phyloP scores from a whole-genome alignment of 2,329 filamentous ascomycete species.

The Aspergillus sp. region DNA sequence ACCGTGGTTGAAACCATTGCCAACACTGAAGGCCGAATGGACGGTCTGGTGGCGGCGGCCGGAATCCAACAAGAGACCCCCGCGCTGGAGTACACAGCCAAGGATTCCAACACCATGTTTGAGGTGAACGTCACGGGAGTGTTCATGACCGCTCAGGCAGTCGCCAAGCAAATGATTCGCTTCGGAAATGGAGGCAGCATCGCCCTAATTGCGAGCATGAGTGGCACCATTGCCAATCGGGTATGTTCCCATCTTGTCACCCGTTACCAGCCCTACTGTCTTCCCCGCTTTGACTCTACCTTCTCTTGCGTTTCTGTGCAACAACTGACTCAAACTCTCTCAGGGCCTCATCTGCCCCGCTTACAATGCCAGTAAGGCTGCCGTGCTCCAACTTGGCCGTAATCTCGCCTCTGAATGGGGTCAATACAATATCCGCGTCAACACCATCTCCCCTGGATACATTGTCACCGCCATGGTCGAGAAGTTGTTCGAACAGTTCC shows the following conservation, averaged over 20 bases:
- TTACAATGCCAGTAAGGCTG: conserved; percentile 53
- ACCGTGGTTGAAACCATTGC: conserved; percentile 69
- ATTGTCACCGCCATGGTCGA: conserved; percentile 51
- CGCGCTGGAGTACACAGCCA: conserved; percentile 72
- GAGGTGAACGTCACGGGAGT: conserved; percentile 63
- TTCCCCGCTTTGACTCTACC: neutral
- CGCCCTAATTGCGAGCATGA: conserved; percentile 65
- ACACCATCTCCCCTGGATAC: conserved; percentile 51
- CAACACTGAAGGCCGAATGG: conserved; percentile 68
- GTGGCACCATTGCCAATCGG: conserved; percentile 59
- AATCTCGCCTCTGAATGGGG: conserved; percentile 54
- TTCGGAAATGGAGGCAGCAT: conserved; percentile 63
- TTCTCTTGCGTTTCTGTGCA: neutral
- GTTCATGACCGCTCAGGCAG: conserved; percentile 65
- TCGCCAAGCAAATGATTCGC: conserved; percentile 64
- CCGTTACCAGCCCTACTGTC: neutral
- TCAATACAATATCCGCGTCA: conserved; percentile 51
- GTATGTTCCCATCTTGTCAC: conserved; percentile 18
- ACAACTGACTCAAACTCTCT: conserved; percentile 5
- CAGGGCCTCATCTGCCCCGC: conserved; percentile 51
- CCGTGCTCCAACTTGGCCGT: conserved; percentile 49
- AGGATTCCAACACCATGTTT: conserved; percentile 64
- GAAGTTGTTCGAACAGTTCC: conserved; percentile 60
- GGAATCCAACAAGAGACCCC: conserved; percentile 78
- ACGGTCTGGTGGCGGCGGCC: conserved; percentile 75